Conservation (phyloP, 805 yeast species). For the Yamadazyma insecticola region DNA sequence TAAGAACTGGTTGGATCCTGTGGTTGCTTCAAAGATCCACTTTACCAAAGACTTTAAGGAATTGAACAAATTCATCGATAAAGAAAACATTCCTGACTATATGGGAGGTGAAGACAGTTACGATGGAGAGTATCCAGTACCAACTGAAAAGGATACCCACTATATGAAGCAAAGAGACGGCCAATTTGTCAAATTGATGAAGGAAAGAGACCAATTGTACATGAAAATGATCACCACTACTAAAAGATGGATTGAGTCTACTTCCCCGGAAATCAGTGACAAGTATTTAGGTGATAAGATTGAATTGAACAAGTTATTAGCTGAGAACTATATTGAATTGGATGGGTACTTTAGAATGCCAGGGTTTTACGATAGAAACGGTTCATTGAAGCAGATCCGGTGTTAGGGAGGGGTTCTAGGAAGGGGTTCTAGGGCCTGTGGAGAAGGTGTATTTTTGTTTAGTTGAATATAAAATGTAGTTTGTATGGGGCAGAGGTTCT, state of each 20-base stretch:
- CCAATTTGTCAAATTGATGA: slow-evolving; percentile 34
- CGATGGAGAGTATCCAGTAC: slow-evolving; percentile 64
- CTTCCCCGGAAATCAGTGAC: slow-evolving; percentile 45
- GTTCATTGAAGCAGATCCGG: slow-evolving; percentile 31
- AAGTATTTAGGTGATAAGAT: slow-evolving; percentile 51
- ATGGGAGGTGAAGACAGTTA: slow-evolving; percentile 70
- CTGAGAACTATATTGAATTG: slow-evolving; percentile 58
- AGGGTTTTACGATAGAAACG: slow-evolving; percentile 73
- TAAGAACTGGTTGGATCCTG: slow-evolving; percentile 94
- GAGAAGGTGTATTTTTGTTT: neutral
- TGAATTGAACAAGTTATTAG: slow-evolving; percentile 46
- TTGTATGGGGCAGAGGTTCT: too few relatives aligned
- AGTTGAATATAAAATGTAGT: neutral
- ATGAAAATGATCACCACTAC: slow-evolving; percentile 61
- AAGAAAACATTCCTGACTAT: slow-evolving; percentile 57
- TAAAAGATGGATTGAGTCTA: slow-evolving; percentile 70
- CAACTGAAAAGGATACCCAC: slow-evolving; percentile 48
- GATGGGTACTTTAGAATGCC: slow-evolving; percentile 84
- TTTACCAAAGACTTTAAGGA: slow-evolving; percentile 75
- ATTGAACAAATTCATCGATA: slow-evolving; percentile 56
- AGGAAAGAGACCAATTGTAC: slow-evolving; percentile 52
- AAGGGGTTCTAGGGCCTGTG: too few relatives aligned
- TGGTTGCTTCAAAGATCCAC: slow-evolving; percentile 84
- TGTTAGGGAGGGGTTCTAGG: neutral
- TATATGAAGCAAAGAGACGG: slow-evolving; percentile 25